phyloP scores from a whole-genome alignment of 176 grass and related monocot species.

The Bromus sterilis region DNA sequence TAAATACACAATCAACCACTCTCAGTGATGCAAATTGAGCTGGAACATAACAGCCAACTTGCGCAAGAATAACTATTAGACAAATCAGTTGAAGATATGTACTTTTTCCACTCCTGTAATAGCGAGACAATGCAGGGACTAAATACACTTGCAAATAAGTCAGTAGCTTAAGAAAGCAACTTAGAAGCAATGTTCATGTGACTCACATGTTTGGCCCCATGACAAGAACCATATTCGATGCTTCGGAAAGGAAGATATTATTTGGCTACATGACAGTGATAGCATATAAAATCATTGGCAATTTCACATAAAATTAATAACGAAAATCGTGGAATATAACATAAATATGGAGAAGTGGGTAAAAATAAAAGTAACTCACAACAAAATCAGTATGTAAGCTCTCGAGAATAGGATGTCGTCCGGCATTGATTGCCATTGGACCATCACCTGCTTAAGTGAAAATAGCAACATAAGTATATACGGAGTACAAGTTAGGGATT shows the following conservation, averaged over 20 bases:
- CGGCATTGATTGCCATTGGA: constrained; percentile 92
- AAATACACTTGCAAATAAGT: constrained; percentile 28
- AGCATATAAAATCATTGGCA: background rate
- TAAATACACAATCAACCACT: constrained; percentile 83
- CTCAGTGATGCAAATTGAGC: constrained; percentile 93
- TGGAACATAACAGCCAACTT: constrained; percentile 90
- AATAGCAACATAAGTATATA: constrained; percentile 8
- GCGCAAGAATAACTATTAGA: constrained; percentile 87
- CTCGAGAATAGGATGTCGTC: constrained; percentile 93
- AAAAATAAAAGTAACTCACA: constrained; percentile 35
- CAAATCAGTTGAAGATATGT: constrained; percentile 99
- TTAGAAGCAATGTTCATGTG: constrained; percentile 21
- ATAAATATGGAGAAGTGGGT: constrained; percentile 6
- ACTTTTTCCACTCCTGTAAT: constrained; percentile 91
- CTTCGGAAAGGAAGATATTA: constrained; percentile 90
- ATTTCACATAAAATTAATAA: constrained; percentile 11
- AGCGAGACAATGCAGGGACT: constrained; percentile 16
- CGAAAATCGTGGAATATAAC: constrained; percentile 18
- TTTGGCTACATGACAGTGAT: constrained; percentile 59
- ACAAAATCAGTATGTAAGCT: constrained; percentile 75
- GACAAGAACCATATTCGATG: constrained; percentile 96
- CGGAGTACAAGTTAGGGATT: constrained; percentile 10
- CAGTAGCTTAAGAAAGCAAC: background rate
- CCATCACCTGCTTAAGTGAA: constrained; percentile 57
- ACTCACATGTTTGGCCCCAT: constrained; percentile 96